Evolutionary conservation across 2,329 filamentous ascomycete species (phyloP).

Genomic region (Pyricularia sp.): DNA sequence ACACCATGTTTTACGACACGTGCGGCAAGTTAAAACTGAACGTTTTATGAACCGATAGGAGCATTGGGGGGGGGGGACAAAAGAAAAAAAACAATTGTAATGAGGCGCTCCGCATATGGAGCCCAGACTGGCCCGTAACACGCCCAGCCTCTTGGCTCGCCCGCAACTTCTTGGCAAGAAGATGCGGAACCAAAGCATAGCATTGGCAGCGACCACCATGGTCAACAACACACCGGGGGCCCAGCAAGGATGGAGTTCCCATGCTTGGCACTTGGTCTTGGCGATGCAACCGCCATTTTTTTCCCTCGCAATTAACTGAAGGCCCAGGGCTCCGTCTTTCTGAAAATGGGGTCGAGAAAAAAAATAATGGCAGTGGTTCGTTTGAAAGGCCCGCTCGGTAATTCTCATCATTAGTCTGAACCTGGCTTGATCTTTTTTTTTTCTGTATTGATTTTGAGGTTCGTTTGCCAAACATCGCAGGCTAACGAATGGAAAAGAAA

Average conservation of each 20-base stretch:
- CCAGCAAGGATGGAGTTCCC: neutral
- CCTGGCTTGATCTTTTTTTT: neutral
- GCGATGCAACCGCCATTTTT: neutral
- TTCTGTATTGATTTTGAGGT: neutral
- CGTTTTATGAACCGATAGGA: neutral
- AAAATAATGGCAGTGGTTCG: neutral
- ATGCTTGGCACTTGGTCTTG: neutral
- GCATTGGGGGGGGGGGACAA: too few relatives aligned
- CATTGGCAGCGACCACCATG: neutral
- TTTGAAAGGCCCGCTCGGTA: neutral
- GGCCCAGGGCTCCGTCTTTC: neutral
- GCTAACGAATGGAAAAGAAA: neutral
- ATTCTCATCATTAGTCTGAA: neutral
- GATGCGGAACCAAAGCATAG: neutral
- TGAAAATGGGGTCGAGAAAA: neutral
- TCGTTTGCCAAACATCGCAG: neutral
- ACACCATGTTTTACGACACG: neutral
- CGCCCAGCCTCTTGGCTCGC: neutral
- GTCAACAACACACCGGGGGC: neutral
- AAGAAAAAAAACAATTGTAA: neutral
- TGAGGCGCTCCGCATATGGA: neutral
- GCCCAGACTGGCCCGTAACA: slow-evolving; percentile 1
- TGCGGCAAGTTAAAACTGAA: neutral
- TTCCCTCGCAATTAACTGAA: neutral
- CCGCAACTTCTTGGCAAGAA: neutral